phyloP scores from a whole-genome alignment of 2,329 filamentous ascomycete species.

The Xylaria sp. region DNA sequence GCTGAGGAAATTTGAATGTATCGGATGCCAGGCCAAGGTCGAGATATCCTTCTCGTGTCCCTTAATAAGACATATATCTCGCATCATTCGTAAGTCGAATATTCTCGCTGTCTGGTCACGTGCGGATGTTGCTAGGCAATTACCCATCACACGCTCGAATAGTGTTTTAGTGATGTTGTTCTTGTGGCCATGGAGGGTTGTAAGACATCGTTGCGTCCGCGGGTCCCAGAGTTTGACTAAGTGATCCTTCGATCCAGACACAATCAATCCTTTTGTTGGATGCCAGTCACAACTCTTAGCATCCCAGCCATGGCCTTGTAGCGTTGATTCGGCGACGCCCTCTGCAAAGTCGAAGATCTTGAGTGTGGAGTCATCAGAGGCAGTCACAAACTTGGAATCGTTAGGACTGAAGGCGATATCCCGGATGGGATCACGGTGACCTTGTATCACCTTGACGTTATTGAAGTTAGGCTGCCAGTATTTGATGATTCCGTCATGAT shows the following conservation, averaged over 20 bases:
- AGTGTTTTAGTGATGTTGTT: constrained; percentile 94
- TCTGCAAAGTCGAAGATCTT: constrained; percentile 97
- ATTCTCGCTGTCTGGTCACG: constrained; percentile 92
- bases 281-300: constrained; percentile 98
- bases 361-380: constrained; percentile 90
- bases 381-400: constrained; percentile 95
- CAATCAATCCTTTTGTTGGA: constrained; percentile 90
- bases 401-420: constrained; percentile 94
- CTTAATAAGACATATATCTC: constrained; percentile 91
- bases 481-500: constrained; percentile 94
- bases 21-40: constrained; percentile 91
- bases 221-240: constrained; percentile 98
- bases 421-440: constrained; percentile 88
- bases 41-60: constrained; percentile 97
- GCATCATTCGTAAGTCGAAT: constrained; percentile 98
- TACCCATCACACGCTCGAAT: constrained; percentile 87
- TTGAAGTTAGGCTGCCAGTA: constrained; percentile 99
- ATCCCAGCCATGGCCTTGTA: constrained; percentile 98
- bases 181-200: constrained; percentile 95
- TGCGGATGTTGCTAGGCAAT: constrained; percentile 89
- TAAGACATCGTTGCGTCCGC: constrained; percentile 87
- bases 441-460: constrained; percentile 94
- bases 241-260: constrained; percentile 97
- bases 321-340: constrained; percentile 81
- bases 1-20: constrained; percentile 88